These are phyloP conservation scores for Mycena epipterygia DNA, from an alignment of 768 basidiomycete genomes.

Conservation along the genomic window DNA sequence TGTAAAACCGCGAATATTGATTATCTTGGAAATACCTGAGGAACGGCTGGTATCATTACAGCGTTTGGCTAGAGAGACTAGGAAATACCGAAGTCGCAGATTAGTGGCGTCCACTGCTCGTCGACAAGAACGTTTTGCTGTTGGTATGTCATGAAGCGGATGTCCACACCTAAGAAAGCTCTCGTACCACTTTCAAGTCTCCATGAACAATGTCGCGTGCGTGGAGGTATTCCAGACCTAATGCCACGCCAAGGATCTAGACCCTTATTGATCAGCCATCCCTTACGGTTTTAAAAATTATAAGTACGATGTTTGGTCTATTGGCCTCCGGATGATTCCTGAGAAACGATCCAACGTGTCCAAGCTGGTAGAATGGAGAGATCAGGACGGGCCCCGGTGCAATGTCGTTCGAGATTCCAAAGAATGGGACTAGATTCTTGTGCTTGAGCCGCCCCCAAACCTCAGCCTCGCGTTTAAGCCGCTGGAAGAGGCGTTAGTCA, in stretches of 20 bases:
- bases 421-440: conserved; percentile 27
- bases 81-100: conserved; percentile 31
- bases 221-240: conserved; percentile 16
- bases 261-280: not conserved
- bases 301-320: conserved; percentile 2
- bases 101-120: not conserved
- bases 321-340: not conserved
- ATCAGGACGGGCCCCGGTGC: conserved; percentile 25
- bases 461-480: conserved; percentile 19
- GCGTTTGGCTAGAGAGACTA: too few relatives aligned
- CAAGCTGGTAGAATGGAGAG: conserved; percentile 27
- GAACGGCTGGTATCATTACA: too few relatives aligned
- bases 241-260: conserved; percentile 2
- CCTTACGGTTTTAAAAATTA: not conserved
- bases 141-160: not conserved
- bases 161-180: too few relatives aligned
- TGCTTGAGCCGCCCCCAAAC: conserved; percentile 23
- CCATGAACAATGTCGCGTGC: conserved; percentile 10
- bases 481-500: not conserved
- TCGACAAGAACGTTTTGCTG: conserved; percentile 32
- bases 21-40: conserved; percentile 23
- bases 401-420: conserved; percentile 20
- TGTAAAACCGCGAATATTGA: conserved; percentile 16
- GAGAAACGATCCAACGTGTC: conserved; percentile 19
- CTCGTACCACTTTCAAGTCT: conserved; percentile 23